Evolutionary conservation across 306 rosid genomes (phyloP).

Genomic region (Fragaria iinumae): DNA sequence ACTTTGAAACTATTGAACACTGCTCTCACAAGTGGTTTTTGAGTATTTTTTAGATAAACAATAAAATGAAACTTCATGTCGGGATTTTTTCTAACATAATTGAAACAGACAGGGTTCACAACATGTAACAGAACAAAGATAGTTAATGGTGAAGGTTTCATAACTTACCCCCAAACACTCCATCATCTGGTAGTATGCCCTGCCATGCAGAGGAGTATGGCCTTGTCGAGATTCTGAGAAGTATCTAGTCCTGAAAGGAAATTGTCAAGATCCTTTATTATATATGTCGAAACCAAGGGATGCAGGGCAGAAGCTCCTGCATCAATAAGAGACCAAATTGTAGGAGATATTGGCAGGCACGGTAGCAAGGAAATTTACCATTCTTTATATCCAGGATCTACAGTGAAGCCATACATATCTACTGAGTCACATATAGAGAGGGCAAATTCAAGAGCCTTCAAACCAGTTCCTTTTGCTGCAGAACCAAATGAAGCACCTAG

Average conservation of each 20-base stretch:
- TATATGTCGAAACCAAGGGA: slow-evolving; percentile 14
- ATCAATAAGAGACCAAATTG: not conserved
- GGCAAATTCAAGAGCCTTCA: slow-evolving; percentile 98
- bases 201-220: slow-evolving; percentile 93
- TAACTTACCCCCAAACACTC: slow-evolving; percentile 94
- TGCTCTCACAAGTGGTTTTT: slow-evolving; percentile 3
- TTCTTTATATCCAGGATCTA: slow-evolving; percentile 98
- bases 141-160: not conserved
- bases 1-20: not conserved
- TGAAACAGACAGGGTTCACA: not conserved
- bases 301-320: slow-evolving; percentile 1
- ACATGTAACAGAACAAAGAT: not conserved
- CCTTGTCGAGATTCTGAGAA: slow-evolving; percentile 98
- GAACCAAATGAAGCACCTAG: slow-evolving; percentile 96
- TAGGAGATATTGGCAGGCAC: slow-evolving; percentile 13
- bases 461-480: slow-evolving; percentile 98
- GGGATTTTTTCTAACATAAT: not conserved
- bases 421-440: slow-evolving; percentile 91
- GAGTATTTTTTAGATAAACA: not conserved
- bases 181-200: slow-evolving; percentile 98
- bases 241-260: slow-evolving; percentile 79
- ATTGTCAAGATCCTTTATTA: slow-evolving; percentile 19
- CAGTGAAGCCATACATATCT: slow-evolving; percentile 99
- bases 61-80: not conserved
- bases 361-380: slow-evolving; percentile 48